Percentiles rank a stretch among this genome's conserved stretches.
Conservation (phyloP, 495 filamentous ascomycete genomes). For the Aspergillus biplanus region DNA sequence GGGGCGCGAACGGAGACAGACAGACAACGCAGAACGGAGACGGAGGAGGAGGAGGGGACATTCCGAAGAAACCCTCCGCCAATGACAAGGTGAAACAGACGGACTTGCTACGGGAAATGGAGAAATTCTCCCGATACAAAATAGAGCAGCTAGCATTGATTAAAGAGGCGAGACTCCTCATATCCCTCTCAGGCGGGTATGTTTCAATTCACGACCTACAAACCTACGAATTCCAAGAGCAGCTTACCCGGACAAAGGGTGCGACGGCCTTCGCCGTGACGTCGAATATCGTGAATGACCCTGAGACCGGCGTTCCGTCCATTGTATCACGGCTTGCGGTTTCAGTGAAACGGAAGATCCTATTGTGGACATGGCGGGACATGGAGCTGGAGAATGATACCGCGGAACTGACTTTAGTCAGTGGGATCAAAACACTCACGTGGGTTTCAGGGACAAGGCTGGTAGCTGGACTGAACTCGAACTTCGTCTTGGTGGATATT, state of each 20-base stretch:
- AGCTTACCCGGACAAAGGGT: constrained; percentile 78
- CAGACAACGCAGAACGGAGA: constrained; percentile 22
- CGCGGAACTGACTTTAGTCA: constrained; percentile 76
- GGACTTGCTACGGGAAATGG: constrained; percentile 84
- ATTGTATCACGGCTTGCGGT: constrained; percentile 91
- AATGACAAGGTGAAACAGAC: constrained; percentile 60
- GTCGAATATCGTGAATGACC: constrained; percentile 90
- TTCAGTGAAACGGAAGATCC: constrained; percentile 83
- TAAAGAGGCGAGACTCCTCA: constrained; percentile 88
- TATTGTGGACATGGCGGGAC: constrained; percentile 95
- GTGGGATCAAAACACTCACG: constrained; percentile 78
- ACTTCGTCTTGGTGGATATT: constrained; percentile 89
- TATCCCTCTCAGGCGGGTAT: constrained; percentile 86
- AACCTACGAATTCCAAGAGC: constrained; percentile 78
- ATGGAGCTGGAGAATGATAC: constrained; percentile 79
- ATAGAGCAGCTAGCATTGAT: constrained; percentile 93
- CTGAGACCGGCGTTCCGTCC: constrained; percentile 79
- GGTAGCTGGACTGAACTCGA: constrained; percentile 83
- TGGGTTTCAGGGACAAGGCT: constrained; percentile 88
- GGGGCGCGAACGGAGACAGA: constrained; percentile 16
- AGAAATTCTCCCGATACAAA: constrained; percentile 87
- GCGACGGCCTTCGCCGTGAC: constrained; percentile 91
- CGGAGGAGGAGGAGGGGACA: constrained; percentile 14
- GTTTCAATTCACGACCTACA: constrained; percentile 88
- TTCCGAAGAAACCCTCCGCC: neutral